Evolutionary conservation across 1,139 yeast genomes (phyloP).

Genomic region (Nakaseomyces delphensis): DNA sequence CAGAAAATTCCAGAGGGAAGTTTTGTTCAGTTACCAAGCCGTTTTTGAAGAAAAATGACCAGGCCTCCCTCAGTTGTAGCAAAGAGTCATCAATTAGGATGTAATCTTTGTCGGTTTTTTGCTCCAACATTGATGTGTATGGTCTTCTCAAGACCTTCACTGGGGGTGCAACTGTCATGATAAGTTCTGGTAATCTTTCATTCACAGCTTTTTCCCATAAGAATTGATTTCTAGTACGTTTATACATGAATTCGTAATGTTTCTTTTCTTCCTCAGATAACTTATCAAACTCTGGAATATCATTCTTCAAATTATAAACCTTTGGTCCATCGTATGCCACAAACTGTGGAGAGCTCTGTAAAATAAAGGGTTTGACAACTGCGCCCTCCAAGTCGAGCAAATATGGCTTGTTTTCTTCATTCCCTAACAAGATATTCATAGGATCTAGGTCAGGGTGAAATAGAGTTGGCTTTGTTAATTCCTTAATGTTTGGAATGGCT

Average conservation of each 20-base stretch:
- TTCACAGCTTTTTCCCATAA: constrained; percentile 76
- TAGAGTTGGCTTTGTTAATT: constrained; percentile 65
- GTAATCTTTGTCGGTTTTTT: constrained; percentile 55
- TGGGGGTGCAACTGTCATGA: constrained; percentile 74
- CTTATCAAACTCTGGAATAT: constrained; percentile 59
- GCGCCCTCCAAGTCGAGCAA: constrained; percentile 79
- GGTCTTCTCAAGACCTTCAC: constrained; percentile 60
- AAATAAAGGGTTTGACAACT: constrained; percentile 69
- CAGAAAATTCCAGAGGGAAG: constrained; percentile 56
- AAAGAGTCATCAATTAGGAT: constrained; percentile 58
- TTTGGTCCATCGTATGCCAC: constrained; percentile 83
- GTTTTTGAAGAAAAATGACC: constrained; percentile 63
- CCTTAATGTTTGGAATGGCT: constrained; percentile 49
- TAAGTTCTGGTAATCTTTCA: constrained; percentile 50
- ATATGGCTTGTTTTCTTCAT: constrained; percentile 34
- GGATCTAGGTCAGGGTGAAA: constrained; percentile 84
- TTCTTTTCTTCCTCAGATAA: constrained; percentile 65
- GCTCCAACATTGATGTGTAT: constrained; percentile 55
- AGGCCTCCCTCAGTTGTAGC: constrained; percentile 64
- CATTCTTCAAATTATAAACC: constrained; percentile 63
- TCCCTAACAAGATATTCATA: constrained; percentile 58
- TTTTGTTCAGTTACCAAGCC: constrained; percentile 39
- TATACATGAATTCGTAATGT: constrained; percentile 77
- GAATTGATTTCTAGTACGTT: constrained; percentile 84
- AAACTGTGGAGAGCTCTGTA: constrained; percentile 71